Base-by-base conservation (phyloP, 108 stramenopile genomes). In the Licmophora abbreviata region DNA sequence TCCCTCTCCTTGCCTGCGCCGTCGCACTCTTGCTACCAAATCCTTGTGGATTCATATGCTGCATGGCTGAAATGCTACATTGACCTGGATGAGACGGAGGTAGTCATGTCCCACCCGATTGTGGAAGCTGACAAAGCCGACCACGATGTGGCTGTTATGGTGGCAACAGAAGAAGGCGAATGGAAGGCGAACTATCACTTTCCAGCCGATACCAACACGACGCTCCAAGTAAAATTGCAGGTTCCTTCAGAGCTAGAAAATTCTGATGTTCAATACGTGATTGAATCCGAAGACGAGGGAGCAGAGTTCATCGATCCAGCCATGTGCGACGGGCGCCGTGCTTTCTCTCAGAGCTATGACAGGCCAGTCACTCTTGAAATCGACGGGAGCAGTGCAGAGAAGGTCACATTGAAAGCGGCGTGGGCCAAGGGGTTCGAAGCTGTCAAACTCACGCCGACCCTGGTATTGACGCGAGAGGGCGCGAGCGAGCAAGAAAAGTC, bases 51-150 rank as follows among this genome's bases (percentile, higher is more conserved):
- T 23, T 56, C 32, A 4, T 76, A 56, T 60, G 67, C 74, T 0
- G 29, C 58, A 11, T 76, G 74, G 74, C 43, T 76, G 27, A 64
- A 63, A 45, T 76, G 74, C 30, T 69, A 63, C 43, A 33, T 76
- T 2, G 69, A 69, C 26, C 54, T 76, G 44, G 69, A 76, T 40
- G 51, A 54, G 15, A 51, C 49, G 1, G 69, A 69, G 41, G 48
- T 66, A 23, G 54, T 75, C 42, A 76, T 76, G 74, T 42, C 54
- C 29, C 29, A 64, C 30, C 11, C 44, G 6, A 48, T 76, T 3
- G 21, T 66, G 33, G 51, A 47, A n/a, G 18, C 35, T 30, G 52
- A 63, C 2, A 29, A 62, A 7, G 42, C 63, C 27, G 30, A 63
- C 7, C 41, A 74, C 48, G 21, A 48, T 4, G 52, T 73, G 7